These are phyloP conservation scores for Hypoxylon crocopeplum DNA, from an alignment of 495 filamentous ascomycete genomes.

Conservation along the genomic window DNA sequence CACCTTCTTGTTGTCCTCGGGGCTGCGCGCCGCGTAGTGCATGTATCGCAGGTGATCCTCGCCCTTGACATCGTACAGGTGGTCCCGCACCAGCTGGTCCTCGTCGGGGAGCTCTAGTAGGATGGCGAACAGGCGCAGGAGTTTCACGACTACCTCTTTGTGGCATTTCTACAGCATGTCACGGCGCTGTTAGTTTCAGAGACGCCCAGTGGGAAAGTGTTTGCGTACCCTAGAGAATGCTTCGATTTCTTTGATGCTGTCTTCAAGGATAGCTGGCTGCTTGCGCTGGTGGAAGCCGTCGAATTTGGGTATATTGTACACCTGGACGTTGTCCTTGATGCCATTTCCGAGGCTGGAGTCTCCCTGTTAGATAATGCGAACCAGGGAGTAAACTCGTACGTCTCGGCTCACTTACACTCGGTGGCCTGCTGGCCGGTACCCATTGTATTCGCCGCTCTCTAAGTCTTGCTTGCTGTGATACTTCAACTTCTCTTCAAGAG, in stretches of 20 bases:
- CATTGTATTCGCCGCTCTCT: constrained; percentile 40
- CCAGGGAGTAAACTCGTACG: not conserved
- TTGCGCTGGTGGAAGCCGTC: constrained; percentile 49
- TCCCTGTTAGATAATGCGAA: not conserved
- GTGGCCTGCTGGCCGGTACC: constrained; percentile 53
- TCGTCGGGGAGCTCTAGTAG: constrained; percentile 59
- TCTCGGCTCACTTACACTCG: constrained; percentile 44
- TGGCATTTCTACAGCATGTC: constrained; percentile 52
- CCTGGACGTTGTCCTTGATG: constrained; percentile 56
- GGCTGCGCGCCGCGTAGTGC: constrained; percentile 54
- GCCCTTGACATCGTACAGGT: constrained; percentile 54
- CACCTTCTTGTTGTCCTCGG: constrained; percentile 56
- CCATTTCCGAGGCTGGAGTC: constrained; percentile 49
- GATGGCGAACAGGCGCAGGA: constrained; percentile 60
- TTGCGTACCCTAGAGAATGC: constrained; percentile 49
- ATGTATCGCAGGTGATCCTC: constrained; percentile 62
- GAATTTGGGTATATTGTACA: constrained; percentile 62
- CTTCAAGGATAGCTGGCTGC: constrained; percentile 47
- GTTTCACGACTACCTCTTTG: constrained; percentile 55
- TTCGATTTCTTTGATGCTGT: constrained; percentile 45
- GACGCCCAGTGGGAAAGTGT: not conserved
- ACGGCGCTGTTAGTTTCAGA: not conserved
- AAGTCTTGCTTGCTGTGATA: constrained; percentile 44
- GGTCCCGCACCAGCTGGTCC: constrained; percentile 55
- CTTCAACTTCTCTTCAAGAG: constrained; percentile 54